Evolutionary conservation across 176 grass and related monocot species (phyloP).

Genomic region (Melocanna baccifera): DNA sequence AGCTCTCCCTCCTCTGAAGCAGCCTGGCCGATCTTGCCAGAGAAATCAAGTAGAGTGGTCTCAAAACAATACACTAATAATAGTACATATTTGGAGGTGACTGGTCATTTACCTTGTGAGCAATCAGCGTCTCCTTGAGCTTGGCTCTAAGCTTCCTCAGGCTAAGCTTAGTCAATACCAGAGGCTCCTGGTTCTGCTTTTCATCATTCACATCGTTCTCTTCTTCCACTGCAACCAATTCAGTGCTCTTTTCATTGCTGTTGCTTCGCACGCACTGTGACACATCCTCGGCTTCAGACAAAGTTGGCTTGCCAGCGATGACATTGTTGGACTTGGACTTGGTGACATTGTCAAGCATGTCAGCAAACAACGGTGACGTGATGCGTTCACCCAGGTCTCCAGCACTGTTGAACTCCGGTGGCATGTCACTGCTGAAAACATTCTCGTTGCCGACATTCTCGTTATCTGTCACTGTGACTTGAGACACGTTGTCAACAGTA

Average conservation of each 20-base stretch:
- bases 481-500: neutral
- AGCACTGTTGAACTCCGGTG: neutral
- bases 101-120: slow-evolving; percentile 40
- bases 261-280: neutral
- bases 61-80: neutral
- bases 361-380: neutral
- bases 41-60: neutral
- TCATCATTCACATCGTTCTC: neutral
- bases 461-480: neutral
- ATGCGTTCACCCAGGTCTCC: neutral
- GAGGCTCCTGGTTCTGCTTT: neutral
- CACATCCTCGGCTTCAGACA: neutral
- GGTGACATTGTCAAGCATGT: neutral
- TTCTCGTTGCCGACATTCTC: neutral
- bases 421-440: neutral
- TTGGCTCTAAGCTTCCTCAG: slow-evolving; percentile 29
- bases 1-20: neutral
- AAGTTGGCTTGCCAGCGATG: neutral
- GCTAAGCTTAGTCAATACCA: neutral
- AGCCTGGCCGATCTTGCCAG: too few relatives aligned
- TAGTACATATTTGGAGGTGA: neutral
- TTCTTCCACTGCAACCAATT: neutral
- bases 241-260: neutral
- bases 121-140: slow-evolving; percentile 36
- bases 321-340: neutral